Evolutionary conservation across 2,329 filamentous ascomycete species (phyloP), one percentile per base, ranked within the genome.

Genomic region (Fusarium sp.): DNA sequence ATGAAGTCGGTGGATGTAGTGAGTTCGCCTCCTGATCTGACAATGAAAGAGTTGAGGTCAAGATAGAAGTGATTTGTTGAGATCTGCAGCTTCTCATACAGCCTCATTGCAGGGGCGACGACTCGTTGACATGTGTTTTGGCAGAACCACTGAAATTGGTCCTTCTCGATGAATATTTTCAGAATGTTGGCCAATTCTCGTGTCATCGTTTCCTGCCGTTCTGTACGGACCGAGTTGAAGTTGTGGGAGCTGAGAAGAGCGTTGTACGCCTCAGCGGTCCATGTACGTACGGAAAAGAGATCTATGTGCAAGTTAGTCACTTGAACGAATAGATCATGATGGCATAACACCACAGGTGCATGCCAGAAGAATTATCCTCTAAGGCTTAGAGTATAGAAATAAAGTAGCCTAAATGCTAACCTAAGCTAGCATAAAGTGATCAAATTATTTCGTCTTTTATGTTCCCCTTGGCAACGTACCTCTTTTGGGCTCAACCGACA

Each of bases 11-110:
- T 70, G 9, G 74, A 79, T 34, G 59, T 70, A 30, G 67, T 69
- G 45, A 78, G 63, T 11, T 74, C 69, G 9, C 69, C 67, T 0
- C 60, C 30, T 6, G 69, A 69, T 65, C 75, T 76, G 9, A 72
- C 42, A 21, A 78, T 72, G 60, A 76, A 78, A 0, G 75, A 66
- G 58, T 79, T 76, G 42, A 79, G 73, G 46, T 78, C 77, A 14
- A 81, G 75, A 44, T 80, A 78, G 62, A 81, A 82, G 43, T 80
- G 75, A 52, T 80, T 75, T 1, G 78, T 80, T 26, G 80, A 81
- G 11, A 79, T 76, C 23, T 79, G 72, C 26, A 82, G 68, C 67
- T 81, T 81, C 65, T 83, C 79, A 31, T 81, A 78, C 3, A 82
- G 73, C 13, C 53, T 58, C 69, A 82, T 76, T 3, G 81, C 80